Evolutionary conservation across 2,329 filamentous ascomycete species (phyloP).

Genomic region (Fusarium pininemorale): DNA sequence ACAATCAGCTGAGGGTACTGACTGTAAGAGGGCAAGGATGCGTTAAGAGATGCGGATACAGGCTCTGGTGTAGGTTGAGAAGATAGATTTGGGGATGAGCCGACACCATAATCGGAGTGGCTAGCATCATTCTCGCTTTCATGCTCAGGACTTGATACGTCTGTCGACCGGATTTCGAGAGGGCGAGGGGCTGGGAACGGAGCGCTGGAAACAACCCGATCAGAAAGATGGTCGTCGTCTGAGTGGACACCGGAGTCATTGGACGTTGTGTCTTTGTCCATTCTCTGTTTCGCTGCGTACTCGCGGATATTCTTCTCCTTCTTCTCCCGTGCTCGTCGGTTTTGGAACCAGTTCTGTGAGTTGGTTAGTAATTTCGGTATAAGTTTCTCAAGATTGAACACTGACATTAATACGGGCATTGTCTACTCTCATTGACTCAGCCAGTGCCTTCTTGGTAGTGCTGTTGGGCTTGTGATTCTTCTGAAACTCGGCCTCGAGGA

Average conservation of each 20-base stretch:
- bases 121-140: constrained; percentile 42
- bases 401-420: constrained; percentile 70
- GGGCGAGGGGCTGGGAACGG: constrained; percentile 48
- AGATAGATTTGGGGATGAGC: constrained; percentile 36
- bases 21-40: constrained; percentile 20
- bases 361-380: constrained; percentile 44
- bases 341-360: constrained; percentile 74
- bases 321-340: constrained; percentile 71
- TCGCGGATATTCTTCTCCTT: constrained; percentile 65
- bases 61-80: constrained; percentile 33
- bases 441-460: constrained; percentile 67
- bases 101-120: constrained; percentile 39
- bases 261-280: constrained; percentile 47
- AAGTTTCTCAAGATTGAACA: constrained; percentile 5
- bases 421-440: constrained; percentile 70
- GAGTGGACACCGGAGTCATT: constrained; percentile 40
- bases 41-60: constrained; percentile 9
- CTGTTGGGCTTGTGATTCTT: constrained; percentile 73
- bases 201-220: constrained; percentile 54
- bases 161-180: constrained; percentile 9
- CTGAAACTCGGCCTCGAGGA: constrained; percentile 68
- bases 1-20: constrained; percentile 41
- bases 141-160: constrained; percentile 35
- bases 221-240: constrained; percentile 45
- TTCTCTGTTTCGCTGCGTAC: constrained; percentile 51